Conservation (phyloP, 305 asterid species). For the Solanum hybrid region DNA sequence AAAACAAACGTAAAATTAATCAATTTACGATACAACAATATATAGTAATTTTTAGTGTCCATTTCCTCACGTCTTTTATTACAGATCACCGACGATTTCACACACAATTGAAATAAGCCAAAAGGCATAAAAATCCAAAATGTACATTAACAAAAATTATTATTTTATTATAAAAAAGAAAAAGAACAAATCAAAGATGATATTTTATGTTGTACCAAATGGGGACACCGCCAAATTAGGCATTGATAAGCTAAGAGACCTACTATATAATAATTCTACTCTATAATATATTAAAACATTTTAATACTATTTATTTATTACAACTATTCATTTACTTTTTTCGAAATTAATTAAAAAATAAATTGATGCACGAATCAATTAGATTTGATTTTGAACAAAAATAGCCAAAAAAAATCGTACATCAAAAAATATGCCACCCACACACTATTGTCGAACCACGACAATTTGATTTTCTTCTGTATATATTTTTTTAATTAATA, state of each 20-base stretch:
- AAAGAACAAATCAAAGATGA: constrained; percentile 3
- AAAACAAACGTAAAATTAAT: no score
- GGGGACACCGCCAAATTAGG: constrained; percentile 28
- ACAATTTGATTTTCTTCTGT: background rate
- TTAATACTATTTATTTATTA: background rate
- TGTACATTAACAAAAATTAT: background rate
- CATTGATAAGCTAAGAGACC: constrained; percentile 21
- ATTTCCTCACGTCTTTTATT: background rate
- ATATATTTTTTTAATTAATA: background rate
- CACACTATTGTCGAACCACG: background rate
- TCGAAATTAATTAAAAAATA: background rate
- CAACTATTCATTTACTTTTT: background rate
- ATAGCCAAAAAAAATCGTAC: background rate
- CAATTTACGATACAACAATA: background rate
- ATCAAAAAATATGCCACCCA: background rate
- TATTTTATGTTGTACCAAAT: constrained; percentile 18
- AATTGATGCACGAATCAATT: background rate
- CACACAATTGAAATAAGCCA: background rate
- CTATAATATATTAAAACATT: background rate
- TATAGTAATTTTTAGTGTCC: background rate
- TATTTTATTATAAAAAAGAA: background rate
- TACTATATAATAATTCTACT: background rate
- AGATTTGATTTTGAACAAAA: background rate
- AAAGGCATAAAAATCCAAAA: constrained; percentile 1
- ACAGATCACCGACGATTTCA: background rate